A percentile compares a stretch with the other conserved stretches of the same genome.
phyloP scores from a whole-genome alignment of 345 rosid species.

The Bruguiera gymnorhiza region DNA sequence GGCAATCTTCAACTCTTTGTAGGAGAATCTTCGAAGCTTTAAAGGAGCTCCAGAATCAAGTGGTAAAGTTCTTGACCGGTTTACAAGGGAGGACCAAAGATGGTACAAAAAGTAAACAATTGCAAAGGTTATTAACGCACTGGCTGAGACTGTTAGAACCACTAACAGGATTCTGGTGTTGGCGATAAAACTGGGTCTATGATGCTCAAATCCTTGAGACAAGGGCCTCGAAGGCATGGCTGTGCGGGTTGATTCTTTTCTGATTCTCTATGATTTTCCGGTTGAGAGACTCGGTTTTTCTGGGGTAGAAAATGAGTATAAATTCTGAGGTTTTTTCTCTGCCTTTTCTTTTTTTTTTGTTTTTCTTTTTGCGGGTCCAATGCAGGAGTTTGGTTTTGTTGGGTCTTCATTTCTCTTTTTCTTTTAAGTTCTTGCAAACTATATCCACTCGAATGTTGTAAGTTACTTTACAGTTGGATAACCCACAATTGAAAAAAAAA shows the following conservation, averaged over 20 bases:
- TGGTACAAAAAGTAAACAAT: slow-evolving; percentile 77
- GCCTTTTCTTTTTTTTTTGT: background rate
- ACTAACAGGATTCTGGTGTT: slow-evolving; percentile 60
- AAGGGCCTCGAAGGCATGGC: slow-evolving; percentile 79
- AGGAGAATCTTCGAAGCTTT: slow-evolving; percentile 66
- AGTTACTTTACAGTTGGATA: slow-evolving; percentile 53
- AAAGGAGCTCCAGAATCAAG: slow-evolving; percentile 55
- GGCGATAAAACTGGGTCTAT: slow-evolving; percentile 37
- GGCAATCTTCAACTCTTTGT: slow-evolving; percentile 73
- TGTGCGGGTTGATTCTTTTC: slow-evolving; percentile 6
- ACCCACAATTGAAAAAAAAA: background rate
- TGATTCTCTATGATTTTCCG: slow-evolving; percentile 16
- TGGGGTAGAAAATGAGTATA: slow-evolving; percentile 5
- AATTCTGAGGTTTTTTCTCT: background rate
- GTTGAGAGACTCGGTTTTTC: slow-evolving; percentile 10
- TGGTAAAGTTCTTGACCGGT: slow-evolving; percentile 76
- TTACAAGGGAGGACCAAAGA: slow-evolving; percentile 57
- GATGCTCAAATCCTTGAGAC: slow-evolving; percentile 38
- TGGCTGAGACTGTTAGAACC: slow-evolving; percentile 67
- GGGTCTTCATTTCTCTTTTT: slow-evolving; percentile 2
- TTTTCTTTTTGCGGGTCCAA: background rate
- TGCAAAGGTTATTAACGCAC: slow-evolving; percentile 56
- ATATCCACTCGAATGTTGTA: slow-evolving; percentile 45
- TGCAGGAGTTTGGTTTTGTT: background rate
- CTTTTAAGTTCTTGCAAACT: slow-evolving; percentile 13